Conservation (phyloP, 1,284 basidiomycete genomes). For the Phylloboletellus chloephorus region DNA sequence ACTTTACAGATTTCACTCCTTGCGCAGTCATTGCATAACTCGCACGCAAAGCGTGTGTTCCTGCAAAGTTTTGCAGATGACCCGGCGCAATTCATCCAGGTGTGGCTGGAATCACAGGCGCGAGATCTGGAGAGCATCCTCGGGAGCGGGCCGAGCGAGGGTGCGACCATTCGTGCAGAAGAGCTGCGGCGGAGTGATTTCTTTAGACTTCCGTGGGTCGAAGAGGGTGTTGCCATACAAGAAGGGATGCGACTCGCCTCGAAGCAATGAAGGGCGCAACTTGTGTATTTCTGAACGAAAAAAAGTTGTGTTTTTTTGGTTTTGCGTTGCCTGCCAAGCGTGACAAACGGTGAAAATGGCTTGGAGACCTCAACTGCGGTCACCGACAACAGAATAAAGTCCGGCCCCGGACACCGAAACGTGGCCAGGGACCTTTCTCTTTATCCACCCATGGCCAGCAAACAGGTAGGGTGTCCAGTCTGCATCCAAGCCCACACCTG, state of each 20-base stretch:
- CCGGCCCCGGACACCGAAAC: conserved; percentile 9
- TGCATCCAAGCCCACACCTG: not conserved
- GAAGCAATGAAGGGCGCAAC: conserved; percentile 27
- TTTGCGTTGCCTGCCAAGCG: conserved; percentile 2
- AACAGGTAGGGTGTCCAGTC: conserved; percentile 40
- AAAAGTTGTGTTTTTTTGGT: not conserved
- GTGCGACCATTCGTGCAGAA: conserved; percentile 76
- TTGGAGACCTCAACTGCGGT: conserved; percentile 11
- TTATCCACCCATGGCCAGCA: conserved; percentile 45
- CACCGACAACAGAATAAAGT: conserved; percentile 14
- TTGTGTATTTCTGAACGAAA: conserved; percentile 1
- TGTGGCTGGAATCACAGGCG: conserved; percentile 88
- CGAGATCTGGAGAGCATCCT: conserved; percentile 85
- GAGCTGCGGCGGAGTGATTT: conserved; percentile 86
- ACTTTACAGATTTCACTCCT: conserved; percentile 60
- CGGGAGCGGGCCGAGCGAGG: conserved; percentile 81
- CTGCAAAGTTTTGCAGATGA: conserved; percentile 78
- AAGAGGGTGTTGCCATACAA: conserved; percentile 58
- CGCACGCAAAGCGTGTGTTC: conserved; percentile 84
- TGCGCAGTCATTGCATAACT: conserved; percentile 80
- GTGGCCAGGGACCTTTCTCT: not conserved
- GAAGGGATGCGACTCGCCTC: conserved; percentile 49
- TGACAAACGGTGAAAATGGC: conserved; percentile 1
- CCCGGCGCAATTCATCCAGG: conserved; percentile 79
- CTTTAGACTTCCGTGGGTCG: conserved; percentile 87